These are phyloP conservation scores for Mycotypha africana DNA, from an alignment of 371 early-diverging fungal genomes.

Conservation along the genomic window DNA sequence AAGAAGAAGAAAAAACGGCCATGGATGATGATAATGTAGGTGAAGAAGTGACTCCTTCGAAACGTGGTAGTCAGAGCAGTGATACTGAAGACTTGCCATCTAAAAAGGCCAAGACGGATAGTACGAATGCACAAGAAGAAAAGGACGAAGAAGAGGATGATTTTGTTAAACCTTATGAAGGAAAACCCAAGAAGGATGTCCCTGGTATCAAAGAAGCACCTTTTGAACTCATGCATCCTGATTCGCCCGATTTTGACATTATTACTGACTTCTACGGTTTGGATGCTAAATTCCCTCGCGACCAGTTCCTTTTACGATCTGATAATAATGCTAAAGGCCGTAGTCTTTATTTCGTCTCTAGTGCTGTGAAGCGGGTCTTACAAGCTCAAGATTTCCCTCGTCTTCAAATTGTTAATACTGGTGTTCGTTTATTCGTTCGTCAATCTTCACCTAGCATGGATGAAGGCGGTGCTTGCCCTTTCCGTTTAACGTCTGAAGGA, in stretches of 20 bases:
- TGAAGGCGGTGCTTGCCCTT: constrained; percentile 58
- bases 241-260: constrained; percentile 50
- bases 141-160: constrained; percentile 2
- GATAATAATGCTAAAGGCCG: constrained; percentile 60
- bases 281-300: constrained; percentile 62
- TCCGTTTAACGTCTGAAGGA: constrained; percentile 79
- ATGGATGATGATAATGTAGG: constrained; percentile 13
- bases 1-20: background rate
- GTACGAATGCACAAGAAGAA: background rate
- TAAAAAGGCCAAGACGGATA: constrained; percentile 15
- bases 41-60: constrained; percentile 8
- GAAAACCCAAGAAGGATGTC: constrained; percentile 44
- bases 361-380: constrained; percentile 67
- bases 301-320: constrained; percentile 81
- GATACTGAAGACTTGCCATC: constrained; percentile 6
- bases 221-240: constrained; percentile 62
- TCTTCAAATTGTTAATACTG: constrained; percentile 86
- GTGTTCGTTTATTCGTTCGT: constrained; percentile 79
- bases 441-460: constrained; percentile 55
- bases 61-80: constrained; percentile 8
- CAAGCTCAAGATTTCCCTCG: constrained; percentile 57
- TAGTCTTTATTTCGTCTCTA: constrained; percentile 78
- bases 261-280: constrained; percentile 69
- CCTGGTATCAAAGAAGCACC: constrained; percentile 66
- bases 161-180: constrained; percentile 17